Base-by-base conservation (phyloP, 129 eudicot genomes). In the Lonicera japonica region DNA sequence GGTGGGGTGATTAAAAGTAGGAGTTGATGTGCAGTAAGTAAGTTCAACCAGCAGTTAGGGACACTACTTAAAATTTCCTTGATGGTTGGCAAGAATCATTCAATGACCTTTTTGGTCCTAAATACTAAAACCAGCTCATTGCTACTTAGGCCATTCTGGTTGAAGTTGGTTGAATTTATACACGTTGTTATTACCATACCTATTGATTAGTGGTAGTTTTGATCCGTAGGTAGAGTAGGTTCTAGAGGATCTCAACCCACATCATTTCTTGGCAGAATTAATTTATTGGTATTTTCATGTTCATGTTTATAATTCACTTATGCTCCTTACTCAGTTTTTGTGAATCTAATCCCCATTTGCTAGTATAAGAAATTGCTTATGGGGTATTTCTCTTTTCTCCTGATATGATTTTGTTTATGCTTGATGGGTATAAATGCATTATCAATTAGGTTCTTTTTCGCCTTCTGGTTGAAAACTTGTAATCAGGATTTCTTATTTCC, bases 51-150 rank as follows among this genome's bases (percentile, higher is more conserved):
- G 19, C 54, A 50, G 15, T 17, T n/a, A 15, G 7, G 3, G 20
- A 15, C 21, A 2, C 21, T 50, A 14, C 21, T 13, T 50, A 14
- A 17, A 16, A 59, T 5, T 59, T 36, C 50, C 22, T 40, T 21
- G 65, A 46, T 60, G 21, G 51, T 38, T 60, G 51, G 3, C 39
- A 60, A 19, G 18, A 50, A 60, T 40, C 25, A 21, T 38, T 40
- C 9, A 15, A 38, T 39, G 65, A 8, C 11, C 40, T 29, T 8
- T 47, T 60, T 40, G 21, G 65, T 1, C 55, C 1, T 9, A 40
- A 38, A n/a, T 39, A 19, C n/a, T 60, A 39, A 40, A 38, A 7
- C 65, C 65, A 60, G 52, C 65, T 60, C 65, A 60, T 21, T 60
- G 65, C 29, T 60, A 25, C 47, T 58, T 58, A 25, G n/a, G 18